Conservation (phyloP, 441 rosid species). For the Jatropha multifida region DNA sequence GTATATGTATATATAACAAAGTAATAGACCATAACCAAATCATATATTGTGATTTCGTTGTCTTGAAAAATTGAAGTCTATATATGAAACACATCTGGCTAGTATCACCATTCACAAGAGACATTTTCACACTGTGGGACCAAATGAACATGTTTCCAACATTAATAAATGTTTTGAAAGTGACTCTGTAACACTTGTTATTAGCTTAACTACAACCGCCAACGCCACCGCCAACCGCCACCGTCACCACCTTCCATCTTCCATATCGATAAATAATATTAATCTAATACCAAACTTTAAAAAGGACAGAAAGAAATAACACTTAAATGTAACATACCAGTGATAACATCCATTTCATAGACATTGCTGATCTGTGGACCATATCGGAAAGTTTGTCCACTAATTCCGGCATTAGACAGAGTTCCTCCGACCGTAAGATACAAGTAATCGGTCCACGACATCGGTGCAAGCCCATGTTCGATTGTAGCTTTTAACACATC, state of each 20-base stretch:
- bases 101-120: neutral
- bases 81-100: neutral
- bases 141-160: slow-evolving; percentile 15
- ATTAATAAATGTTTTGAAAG: slow-evolving; percentile 11
- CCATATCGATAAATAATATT: neutral
- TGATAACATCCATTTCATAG: slow-evolving; percentile 73
- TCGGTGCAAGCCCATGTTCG: slow-evolving; percentile 64
- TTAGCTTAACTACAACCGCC: slow-evolving; percentile 15
- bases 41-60: neutral
- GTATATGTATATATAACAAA: too few relatives aligned
- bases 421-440: slow-evolving; percentile 91
- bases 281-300: neutral
- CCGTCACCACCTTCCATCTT: neutral
- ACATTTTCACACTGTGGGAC: slow-evolving; percentile 23
- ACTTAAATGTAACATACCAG: slow-evolving; percentile 44
- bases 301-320: too few relatives aligned
- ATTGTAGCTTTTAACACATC: slow-evolving; percentile 61
- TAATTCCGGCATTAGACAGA: slow-evolving; percentile 89
- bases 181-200: neutral
- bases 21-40: neutral
- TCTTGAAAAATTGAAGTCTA: neutral
- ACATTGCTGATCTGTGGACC: slow-evolving; percentile 97
- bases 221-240: neutral
- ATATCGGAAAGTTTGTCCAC: slow-evolving; percentile 75
- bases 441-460: slow-evolving; percentile 86